Conservation (phyloP, 768 basidiomycete species). For the Hemileccinum rubropunctum region DNA sequence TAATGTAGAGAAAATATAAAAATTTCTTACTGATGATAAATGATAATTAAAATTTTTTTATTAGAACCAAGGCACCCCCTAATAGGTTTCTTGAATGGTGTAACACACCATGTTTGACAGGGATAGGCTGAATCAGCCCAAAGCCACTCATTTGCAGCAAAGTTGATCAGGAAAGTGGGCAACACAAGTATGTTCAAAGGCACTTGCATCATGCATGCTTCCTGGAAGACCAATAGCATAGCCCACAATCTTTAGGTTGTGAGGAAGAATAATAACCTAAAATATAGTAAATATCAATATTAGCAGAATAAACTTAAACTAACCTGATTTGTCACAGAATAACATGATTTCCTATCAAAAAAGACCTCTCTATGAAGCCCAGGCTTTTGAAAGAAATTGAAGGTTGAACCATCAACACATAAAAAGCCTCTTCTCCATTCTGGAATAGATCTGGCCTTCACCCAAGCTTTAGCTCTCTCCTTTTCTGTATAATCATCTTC, state of each 20-base stretch:
- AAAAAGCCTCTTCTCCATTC: slow-evolving; percentile 6
- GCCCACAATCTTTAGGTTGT: slow-evolving; percentile 5
- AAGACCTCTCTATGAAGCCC: slow-evolving; percentile 8
- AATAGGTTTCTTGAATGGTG: slow-evolving; percentile 23
- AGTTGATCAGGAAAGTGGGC: not conserved
- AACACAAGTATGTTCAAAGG: not conserved
- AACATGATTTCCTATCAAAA: slow-evolving; percentile 20
- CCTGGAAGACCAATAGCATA: slow-evolving; percentile 11
- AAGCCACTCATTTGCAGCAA: slow-evolving; percentile 12
- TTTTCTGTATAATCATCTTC: not conserved
- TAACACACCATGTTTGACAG: slow-evolving; percentile 17
- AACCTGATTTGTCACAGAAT: slow-evolving; percentile 19
- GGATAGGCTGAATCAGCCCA: slow-evolving; percentile 9
- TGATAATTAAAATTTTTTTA: slow-evolving; percentile 19
- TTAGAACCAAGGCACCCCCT: slow-evolving; percentile 10
- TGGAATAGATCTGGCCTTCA: not conserved
- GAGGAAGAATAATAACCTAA: too few species aligned
- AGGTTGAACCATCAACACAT: slow-evolving; percentile 8
- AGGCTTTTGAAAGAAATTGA: slow-evolving; percentile 16
- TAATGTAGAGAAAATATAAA: not conserved
- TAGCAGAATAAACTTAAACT: not conserved
- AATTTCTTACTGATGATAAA: slow-evolving; percentile 24
- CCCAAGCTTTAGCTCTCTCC: not conserved
- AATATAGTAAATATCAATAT: not conserved
- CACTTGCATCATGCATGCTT: slow-evolving; percentile 8